Evolutionary conservation across 768 basidiomycete species (phyloP).

Genomic region (Kwoniella sp.): DNA sequence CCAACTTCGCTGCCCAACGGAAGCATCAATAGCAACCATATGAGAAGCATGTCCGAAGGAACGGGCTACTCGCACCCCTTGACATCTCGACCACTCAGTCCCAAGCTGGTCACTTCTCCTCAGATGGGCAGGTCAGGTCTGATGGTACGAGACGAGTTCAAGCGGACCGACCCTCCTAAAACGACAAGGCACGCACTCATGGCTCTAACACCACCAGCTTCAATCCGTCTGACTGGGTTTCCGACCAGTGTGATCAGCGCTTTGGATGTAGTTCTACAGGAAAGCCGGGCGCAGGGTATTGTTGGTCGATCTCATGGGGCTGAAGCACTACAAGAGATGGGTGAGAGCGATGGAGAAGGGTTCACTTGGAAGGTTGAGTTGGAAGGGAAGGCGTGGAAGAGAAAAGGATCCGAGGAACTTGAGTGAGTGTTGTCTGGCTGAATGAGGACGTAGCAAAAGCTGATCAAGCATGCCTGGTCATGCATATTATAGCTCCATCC

Average conservation of each 20-base stretch:
- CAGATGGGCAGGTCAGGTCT: constrained; percentile 28
- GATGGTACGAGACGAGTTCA: constrained; percentile 42
- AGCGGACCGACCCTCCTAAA: constrained; percentile 7
- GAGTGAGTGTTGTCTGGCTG: constrained; percentile 44
- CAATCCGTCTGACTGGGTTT: constrained; percentile 38
- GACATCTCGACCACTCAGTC: constrained; percentile 19
- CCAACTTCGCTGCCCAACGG: constrained; percentile 5
- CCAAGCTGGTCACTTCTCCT: constrained; percentile 46
- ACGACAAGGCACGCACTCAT: constrained; percentile 32
- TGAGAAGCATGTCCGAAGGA: constrained; percentile 9
- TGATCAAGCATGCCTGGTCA: not conserved
- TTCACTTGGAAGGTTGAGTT: constrained; percentile 38
- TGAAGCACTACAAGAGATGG: constrained; percentile 4
- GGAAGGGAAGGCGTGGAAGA: constrained; percentile 39
- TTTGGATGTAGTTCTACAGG: constrained; percentile 25
- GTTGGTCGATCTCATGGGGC: constrained; percentile 20
- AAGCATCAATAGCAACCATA: constrained; percentile 3
- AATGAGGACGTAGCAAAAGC: not conserved
- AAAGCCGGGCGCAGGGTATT: constrained; percentile 30
- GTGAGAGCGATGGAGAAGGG: constrained; percentile 6
- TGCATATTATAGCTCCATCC: constrained; percentile 27
- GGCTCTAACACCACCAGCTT: constrained; percentile 18
- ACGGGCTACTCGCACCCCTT: constrained; percentile 6
- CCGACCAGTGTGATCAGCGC: constrained; percentile 27
- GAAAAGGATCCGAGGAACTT: constrained; percentile 42